Conservation (phyloP, 2,329 filamentous ascomycete genomes). For the Dactylonectria estremocensis region DNA sequence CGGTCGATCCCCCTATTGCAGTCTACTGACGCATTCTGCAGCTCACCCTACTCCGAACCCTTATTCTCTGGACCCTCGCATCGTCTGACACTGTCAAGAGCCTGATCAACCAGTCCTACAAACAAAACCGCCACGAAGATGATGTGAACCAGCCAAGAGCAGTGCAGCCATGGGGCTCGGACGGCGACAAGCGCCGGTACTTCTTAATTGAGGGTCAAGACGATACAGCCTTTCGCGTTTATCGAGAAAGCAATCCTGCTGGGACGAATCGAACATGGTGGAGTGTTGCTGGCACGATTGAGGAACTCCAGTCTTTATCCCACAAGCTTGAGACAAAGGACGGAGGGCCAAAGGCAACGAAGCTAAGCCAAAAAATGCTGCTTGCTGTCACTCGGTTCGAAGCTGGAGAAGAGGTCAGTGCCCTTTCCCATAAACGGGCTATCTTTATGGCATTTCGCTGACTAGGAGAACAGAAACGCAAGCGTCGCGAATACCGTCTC, state of each 20-base stretch:
- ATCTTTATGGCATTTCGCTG: conserved; percentile 27
- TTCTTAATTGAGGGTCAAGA: conserved; percentile 95
- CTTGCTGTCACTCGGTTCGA: conserved; percentile 91
- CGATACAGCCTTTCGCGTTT: conserved; percentile 93
- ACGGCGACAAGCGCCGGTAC: conserved; percentile 92
- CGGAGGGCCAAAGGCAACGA: conserved; percentile 84
- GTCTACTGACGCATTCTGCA: conserved; percentile 56
- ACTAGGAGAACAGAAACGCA: conserved; percentile 79
- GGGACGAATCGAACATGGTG: conserved; percentile 87
- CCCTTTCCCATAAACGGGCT: neutral
- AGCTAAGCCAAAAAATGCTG: conserved; percentile 82
- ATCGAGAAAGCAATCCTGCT: conserved; percentile 91
- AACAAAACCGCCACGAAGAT: conserved; percentile 86
- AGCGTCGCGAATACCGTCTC: conserved; percentile 91
- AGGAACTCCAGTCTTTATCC: conserved; percentile 83
- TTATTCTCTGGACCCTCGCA: conserved; percentile 90
- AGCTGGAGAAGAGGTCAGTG: conserved; percentile 86
- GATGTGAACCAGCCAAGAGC: conserved; percentile 88
- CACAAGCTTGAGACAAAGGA: conserved; percentile 84
- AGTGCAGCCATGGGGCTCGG: conserved; percentile 91
- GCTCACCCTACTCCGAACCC: conserved; percentile 86
- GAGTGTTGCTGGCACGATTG: conserved; percentile 91
- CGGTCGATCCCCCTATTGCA: neutral
- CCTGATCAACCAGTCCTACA: conserved; percentile 90
- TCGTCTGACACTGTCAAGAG: conserved; percentile 87